Evolutionary conservation across 768 basidiomycete species (phyloP), one percentile per base, ranked within the genome.

Genomic region (Udeniomyces megalosporus): DNA sequence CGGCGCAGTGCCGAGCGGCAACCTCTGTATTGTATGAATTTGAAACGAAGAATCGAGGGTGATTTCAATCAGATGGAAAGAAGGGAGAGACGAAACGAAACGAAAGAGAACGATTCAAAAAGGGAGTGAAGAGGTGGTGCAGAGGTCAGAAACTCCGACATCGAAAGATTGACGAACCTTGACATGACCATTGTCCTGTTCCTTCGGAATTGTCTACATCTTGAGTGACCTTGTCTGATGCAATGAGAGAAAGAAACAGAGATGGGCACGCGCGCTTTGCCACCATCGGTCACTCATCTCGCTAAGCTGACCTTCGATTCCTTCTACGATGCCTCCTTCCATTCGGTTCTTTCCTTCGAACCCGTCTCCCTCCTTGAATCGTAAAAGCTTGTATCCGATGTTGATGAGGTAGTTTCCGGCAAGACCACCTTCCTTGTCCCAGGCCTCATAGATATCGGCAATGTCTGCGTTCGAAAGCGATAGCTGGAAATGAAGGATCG

Each of bases 221-320:
- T 66, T 74, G 73, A 11, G 70, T 51, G 4, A 51, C 10, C 10
- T 26, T 26, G 14, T 28, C 22, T 17, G 8, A 7, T 47, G 8
- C 20, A 47, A 47, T 6, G 28, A 5, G 22, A 50, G 29, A 50
- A 24, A n/a, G 14, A 52, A 31, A 52, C 7, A 26, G 8, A 31
- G 32, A 20, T 7, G 28, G 20, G 17, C 10, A 1, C 1, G 20
- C 10, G 35, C 22, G n/a, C n/a, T n/a, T n/a, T n/a, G n/a, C n/a
- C n/a, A n/a, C n/a, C n/a, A n/a, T n/a, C n/a, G n/a, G n/a, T n/a
- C n/a, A n/a, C n/a, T n/a, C n/a, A n/a, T 38, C 53, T 55, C 15
- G 44, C 53, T 70, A 31, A 74, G 69, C 60, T 72, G 72, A 55
- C 73, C 73, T 53, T 72, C 72, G 31, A 73, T 70, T n/a, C 61